These are phyloP conservation scores for Aureobasidium zeae DNA, from an alignment of 2,329 filamentous ascomycete species.

Conservation along the genomic window DNA sequence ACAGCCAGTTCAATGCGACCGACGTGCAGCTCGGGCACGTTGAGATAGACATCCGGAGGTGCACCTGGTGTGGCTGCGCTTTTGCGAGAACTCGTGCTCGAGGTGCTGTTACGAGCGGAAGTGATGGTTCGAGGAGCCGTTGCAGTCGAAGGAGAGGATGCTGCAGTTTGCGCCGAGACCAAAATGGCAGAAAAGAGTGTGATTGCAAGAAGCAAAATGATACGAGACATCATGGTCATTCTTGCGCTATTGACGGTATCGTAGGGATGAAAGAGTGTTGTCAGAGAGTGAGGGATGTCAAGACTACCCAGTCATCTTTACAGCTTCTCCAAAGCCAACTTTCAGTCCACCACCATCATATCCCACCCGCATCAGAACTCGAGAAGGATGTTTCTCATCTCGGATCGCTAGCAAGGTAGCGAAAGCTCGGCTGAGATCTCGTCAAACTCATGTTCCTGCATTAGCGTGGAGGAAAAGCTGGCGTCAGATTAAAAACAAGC, in stretches of 20 bases:
- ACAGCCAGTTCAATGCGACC: slow-evolving; percentile 52
- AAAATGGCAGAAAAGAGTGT: not conserved
- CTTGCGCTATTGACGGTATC: not conserved
- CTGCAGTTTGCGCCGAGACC: slow-evolving; percentile 12
- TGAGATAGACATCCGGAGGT: slow-evolving; percentile 48
- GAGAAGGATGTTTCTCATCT: slow-evolving; percentile 12
- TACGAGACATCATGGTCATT: not conserved
- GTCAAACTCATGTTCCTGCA: slow-evolving; percentile 8
- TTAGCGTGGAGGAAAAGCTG: too few relatives aligned
- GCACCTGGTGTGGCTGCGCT: slow-evolving; percentile 19
- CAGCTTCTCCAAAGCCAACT: not conserved
- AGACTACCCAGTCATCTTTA: not conserved
- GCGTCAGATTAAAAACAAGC: too few relatives aligned
- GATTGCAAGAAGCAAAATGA: not conserved
- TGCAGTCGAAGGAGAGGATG: slow-evolving; percentile 15
- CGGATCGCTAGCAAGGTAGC: slow-evolving; percentile 3
- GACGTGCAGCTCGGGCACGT: slow-evolving; percentile 50
- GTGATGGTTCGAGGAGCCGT: slow-evolving; percentile 10
- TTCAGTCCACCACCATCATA: not conserved
- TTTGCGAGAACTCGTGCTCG: not conserved
- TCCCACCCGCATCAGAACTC: not conserved
- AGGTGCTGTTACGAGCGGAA: slow-evolving; percentile 6
- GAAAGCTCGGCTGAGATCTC: slow-evolving; percentile 9
- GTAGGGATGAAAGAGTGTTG: not conserved
- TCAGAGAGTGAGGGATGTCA: not conserved